Base-by-base conservation (phyloP, 805 yeast genomes). In the Komagataella pseudopastoris region DNA sequence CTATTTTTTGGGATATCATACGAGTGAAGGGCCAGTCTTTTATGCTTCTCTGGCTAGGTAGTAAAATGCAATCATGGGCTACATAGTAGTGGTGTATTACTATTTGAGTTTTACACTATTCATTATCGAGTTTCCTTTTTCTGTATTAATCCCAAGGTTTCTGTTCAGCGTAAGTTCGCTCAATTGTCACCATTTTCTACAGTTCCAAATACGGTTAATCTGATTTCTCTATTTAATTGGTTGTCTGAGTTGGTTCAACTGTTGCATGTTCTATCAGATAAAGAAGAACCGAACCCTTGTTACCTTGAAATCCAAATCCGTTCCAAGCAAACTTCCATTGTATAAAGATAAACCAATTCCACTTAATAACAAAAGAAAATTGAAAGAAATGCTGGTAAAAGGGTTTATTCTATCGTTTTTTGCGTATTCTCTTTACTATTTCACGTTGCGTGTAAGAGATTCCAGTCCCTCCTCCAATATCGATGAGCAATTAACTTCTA, bases 271-370 rank as follows among this genome's bases (percentile, higher is more conserved):
- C 10, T 30, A 30, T 10, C 14, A 30, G 3, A 4, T 8, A 30
- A 12, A 14, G 10, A 6, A 30, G 39, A 30, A 30, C 14, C 14
- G 39, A 30, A 30, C 12, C 39, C 20, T 45, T 6, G 22, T 23
- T n/a, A 24, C 44, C 46, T 55, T 56, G 59, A 54, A 45, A 44
- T 53, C 57, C 43, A 57, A 57, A 47, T 39, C 51, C 2, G 12
- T 10, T 30, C 24, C 53, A 23, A 44, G 61, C n/a, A 63, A 63
- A 14, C 56, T 78, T 51, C 82, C 83, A 2, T 59, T 73, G 43
- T 78, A 77, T 58, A 77, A 78, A 56, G 81, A 78, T 53, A 79
- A 78, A 55, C 80, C 80, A 24, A 47, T 63, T 23, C 49, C 59
- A 14, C 52, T 54, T 5, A 46, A 53, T 10, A 48, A 49, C 18